These are phyloP conservation scores for Allium cepa DNA, from an alignment of 106 monocot species.

Conservation along the genomic window DNA sequence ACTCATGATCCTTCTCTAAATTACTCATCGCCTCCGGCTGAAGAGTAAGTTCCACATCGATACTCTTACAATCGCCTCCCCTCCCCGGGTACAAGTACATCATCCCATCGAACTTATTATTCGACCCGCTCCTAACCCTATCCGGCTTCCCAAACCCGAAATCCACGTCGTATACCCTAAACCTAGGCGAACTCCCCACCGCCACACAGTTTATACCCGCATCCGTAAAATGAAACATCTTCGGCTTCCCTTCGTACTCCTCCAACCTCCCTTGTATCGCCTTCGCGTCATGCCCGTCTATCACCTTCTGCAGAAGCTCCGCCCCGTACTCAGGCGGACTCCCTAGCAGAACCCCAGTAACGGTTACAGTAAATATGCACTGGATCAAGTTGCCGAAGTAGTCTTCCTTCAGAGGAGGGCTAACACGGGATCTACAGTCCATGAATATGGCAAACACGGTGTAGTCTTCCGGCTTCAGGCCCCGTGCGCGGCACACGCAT, in stretches of 20 bases:
- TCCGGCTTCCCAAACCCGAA: conserved; percentile 90
- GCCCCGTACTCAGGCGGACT: conserved; percentile 38
- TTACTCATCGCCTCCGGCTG: conserved; percentile 62
- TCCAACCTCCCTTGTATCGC: conserved; percentile 51
- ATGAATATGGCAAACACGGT: conserved; percentile 87
- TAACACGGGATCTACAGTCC: conserved; percentile 68
- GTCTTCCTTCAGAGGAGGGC: conserved; percentile 50
- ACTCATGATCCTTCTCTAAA: conserved; percentile 64
- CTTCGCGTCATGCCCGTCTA: conserved; percentile 50
- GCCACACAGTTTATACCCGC: conserved; percentile 81
- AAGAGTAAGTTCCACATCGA: conserved; percentile 84
- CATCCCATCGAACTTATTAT: conserved; percentile 99
- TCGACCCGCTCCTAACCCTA: conserved; percentile 77
- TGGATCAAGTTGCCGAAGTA: conserved; percentile 94
- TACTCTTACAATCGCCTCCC: conserved; percentile 40
- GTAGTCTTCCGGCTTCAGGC: conserved; percentile 35
- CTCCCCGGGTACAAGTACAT: conserved; percentile 77
- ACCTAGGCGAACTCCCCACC: conserved; percentile 90
- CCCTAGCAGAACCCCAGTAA: conserved; percentile 41
- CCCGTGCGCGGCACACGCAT: conserved; percentile 64
- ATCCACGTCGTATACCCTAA: conserved; percentile 83
- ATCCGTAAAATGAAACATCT: conserved; percentile 86
- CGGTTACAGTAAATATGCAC: conserved; percentile 70
- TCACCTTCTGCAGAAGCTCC: conserved; percentile 50
- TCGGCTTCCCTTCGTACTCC: conserved; percentile 83